Evolutionary conservation across 23 red algal genomes (phyloP).

Genomic region (Chondrus crispus): DNA sequence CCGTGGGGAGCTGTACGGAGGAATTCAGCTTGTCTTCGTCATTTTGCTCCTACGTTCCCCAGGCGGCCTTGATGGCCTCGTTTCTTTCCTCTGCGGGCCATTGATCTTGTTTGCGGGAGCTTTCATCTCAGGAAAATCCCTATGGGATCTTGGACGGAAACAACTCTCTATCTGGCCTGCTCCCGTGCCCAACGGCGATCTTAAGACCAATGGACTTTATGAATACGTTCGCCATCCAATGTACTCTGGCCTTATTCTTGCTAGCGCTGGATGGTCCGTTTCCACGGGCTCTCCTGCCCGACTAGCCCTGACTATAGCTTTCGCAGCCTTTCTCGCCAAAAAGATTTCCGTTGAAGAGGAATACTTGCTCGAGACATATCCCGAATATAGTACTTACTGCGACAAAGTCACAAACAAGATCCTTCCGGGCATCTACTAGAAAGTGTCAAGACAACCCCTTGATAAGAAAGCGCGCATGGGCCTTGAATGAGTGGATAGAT

Average conservation of each 20-base stretch:
- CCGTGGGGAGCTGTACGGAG: slow-evolving; percentile 90
- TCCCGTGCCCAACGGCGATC: slow-evolving; percentile 54
- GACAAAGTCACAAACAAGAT: slow-evolving; percentile 67
- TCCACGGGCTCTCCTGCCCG: slow-evolving; percentile 68
- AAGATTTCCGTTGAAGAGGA: slow-evolving; percentile 95
- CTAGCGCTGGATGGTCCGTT: slow-evolving; percentile 64
- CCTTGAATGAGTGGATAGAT: neutral
- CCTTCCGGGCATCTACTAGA: slow-evolving; percentile 72
- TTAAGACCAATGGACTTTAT: slow-evolving; percentile 83
- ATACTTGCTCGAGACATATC: slow-evolving; percentile 82
- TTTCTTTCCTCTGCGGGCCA: slow-evolving; percentile 80
- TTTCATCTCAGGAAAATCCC: slow-evolving; percentile 55
- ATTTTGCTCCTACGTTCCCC: slow-evolving; percentile 70
- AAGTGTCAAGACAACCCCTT: neutral
- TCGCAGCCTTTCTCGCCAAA: slow-evolving; percentile 67
- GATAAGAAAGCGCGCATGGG: neutral
- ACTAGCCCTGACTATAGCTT: slow-evolving; percentile 75
- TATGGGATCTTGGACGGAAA: slow-evolving; percentile 80
- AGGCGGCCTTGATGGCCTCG: slow-evolving; percentile 58
- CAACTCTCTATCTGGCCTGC: slow-evolving; percentile 86
- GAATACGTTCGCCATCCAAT: slow-evolving; percentile 91
- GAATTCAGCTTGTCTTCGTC: slow-evolving; percentile 74
- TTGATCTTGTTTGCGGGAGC: slow-evolving; percentile 67
- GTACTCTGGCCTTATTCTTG: slow-evolving; percentile 84
- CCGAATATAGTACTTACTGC: slow-evolving; percentile 74